Evolutionary conservation across 305 asterid species (phyloP).

Genomic region (Stenogyne calaminthoides): DNA sequence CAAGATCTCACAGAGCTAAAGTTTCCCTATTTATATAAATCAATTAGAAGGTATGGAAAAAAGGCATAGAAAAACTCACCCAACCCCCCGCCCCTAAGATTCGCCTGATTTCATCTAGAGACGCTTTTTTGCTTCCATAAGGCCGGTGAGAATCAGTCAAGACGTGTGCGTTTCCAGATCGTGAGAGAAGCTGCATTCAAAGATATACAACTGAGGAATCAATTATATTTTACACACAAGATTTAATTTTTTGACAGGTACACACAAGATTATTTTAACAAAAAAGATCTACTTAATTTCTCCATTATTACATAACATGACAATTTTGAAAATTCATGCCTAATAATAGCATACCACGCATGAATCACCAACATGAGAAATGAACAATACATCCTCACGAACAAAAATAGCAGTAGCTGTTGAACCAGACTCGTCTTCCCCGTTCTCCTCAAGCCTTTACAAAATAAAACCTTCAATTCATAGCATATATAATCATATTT

Average conservation of each 20-base stretch:
- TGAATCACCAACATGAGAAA: conserved; percentile 94
- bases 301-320: neutral
- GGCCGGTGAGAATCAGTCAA: conserved; percentile 91
- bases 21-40: neutral
- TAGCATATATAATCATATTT: conserved; percentile 43
- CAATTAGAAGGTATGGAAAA: neutral
- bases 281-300: neutral
- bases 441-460: conserved; percentile 85
- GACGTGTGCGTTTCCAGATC: conserved; percentile 67
- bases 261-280: too few relatives aligned
- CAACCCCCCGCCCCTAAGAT: conserved; percentile 94
- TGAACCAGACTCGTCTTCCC: conserved; percentile 79
- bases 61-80: conserved; percentile 57
- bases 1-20: neutral
- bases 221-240: neutral
- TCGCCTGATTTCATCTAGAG: conserved; percentile 82
- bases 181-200: conserved; percentile 64
- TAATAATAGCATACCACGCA: conserved; percentile 57
- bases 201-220: conserved; percentile 9
- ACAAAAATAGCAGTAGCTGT: conserved; percentile 83
- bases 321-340: neutral
- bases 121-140: conserved; percentile 67
- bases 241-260: neutral
- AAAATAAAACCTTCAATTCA: conserved; percentile 76
- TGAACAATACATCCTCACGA: conserved; percentile 57